A percentile compares a stretch with the other conserved stretches of the same genome.
These are phyloP conservation scores for Skeletonema menzelii DNA, from an alignment of 108 stramenopile species.

Conservation along the genomic window DNA sequence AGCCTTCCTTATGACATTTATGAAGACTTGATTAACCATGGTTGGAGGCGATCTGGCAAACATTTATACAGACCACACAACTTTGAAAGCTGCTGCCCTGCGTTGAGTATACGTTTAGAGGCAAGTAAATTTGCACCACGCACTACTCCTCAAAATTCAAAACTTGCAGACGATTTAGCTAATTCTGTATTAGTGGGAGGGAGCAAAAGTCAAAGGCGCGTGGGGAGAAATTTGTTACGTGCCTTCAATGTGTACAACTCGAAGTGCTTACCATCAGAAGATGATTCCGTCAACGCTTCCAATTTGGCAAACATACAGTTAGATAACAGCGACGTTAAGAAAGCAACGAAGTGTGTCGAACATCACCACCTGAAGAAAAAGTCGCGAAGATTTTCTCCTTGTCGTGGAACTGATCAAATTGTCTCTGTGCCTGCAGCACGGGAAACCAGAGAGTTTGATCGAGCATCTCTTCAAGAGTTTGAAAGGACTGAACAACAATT, in stretches of 20 bases:
- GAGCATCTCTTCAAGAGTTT: conserved; percentile 2
- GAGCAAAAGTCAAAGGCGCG: conserved; percentile 68
- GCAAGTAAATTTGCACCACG: conserved; percentile 48
- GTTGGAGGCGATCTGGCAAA: conserved; percentile 84
- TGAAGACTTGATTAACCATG: conserved; percentile 63
- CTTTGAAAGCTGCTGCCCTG: conserved; percentile 83
- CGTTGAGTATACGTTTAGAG: conserved; percentile 71
- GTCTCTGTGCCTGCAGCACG: neutral
- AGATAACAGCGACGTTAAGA: neutral
- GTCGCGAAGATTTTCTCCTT: neutral
- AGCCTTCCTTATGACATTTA: conserved; percentile 56
- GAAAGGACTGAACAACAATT: conserved; percentile 2
- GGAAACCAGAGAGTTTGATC: neutral
- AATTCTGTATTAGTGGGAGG: conserved; percentile 25
- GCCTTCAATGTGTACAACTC: conserved; percentile 33
- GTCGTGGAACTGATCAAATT: neutral
- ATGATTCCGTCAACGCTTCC: conserved; percentile 1
- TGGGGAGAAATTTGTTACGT: conserved; percentile 49
- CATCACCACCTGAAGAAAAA: neutral
- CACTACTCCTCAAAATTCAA: neutral
- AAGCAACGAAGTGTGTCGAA: conserved; percentile 5
- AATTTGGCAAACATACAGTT: conserved; percentile 10
- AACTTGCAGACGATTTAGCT: conserved; percentile 10
- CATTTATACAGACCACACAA: conserved; percentile 82
- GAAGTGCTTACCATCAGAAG: conserved; percentile 7